These are phyloP conservation scores for Meredithiella fracta DNA, from an alignment of 2,329 filamentous ascomycete species.

Conservation along the genomic window DNA sequence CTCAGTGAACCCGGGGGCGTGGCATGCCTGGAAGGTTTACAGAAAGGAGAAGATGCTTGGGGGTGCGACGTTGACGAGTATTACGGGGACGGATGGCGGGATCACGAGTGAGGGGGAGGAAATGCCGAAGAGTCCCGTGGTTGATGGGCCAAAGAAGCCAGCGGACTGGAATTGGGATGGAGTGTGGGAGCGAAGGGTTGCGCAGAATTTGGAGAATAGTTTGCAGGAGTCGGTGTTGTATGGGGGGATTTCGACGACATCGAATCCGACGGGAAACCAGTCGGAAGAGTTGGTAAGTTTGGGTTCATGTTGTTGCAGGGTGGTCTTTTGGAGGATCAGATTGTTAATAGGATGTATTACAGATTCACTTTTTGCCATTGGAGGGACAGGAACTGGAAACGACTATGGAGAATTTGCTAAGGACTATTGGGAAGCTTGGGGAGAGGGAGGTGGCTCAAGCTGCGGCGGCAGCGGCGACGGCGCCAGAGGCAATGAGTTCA, in stretches of 20 bases:
- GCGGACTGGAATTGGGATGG: slow-evolving; percentile 97
- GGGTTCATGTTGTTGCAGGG: not conserved
- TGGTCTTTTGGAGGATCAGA: slow-evolving; percentile 12
- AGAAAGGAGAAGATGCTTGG: slow-evolving; percentile 30
- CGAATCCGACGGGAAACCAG: slow-evolving; percentile 20
- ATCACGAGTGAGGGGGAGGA: slow-evolving; percentile 9
- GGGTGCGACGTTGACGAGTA: slow-evolving; percentile 16
- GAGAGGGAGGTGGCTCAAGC: not conserved
- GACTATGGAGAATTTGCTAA: slow-evolving; percentile 41
- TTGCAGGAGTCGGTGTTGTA: slow-evolving; percentile 66
- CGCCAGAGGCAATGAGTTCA: not conserved
- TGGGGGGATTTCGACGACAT: slow-evolving; percentile 35
- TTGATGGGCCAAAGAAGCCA: slow-evolving; percentile 33
- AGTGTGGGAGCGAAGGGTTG: slow-evolving; percentile 83
- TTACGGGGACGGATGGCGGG: not conserved
- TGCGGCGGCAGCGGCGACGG: slow-evolving; percentile 12
- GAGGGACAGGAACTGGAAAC: slow-evolving; percentile 41
- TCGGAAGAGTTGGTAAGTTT: slow-evolving; percentile 56
- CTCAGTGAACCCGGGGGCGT: slow-evolving; percentile 78
- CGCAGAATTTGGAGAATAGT: slow-evolving; percentile 59
- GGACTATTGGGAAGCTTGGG: slow-evolving; percentile 28
- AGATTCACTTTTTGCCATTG: slow-evolving; percentile 53
- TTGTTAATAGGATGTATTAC: slow-evolving; percentile 13
- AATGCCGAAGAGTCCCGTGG: not conserved
- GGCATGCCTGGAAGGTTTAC: slow-evolving; percentile 80